Conservation (phyloP, 495 filamentous ascomycete species). For the Xylaria bambusicola region DNA sequence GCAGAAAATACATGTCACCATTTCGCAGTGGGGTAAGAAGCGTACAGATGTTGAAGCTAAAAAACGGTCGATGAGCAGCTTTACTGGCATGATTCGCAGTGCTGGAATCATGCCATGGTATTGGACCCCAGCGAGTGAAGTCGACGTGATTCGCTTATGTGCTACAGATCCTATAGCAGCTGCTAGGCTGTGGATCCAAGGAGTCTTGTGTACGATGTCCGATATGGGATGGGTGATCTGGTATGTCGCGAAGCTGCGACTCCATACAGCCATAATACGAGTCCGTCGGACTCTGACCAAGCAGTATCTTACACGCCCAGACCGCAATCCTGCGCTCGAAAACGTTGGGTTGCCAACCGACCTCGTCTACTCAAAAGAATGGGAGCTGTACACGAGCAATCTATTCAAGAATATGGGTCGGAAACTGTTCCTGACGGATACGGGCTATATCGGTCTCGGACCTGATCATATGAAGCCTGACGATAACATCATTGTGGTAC, state of each 20-base stretch:
- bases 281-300: not conserved
- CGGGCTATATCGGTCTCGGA: conserved; percentile 6
- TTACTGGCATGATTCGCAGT: conserved; percentile 5
- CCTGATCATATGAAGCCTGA: not conserved
- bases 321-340: not conserved
- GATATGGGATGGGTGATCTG: not conserved
- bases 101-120: conserved; percentile 2
- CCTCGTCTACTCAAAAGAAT: not conserved
- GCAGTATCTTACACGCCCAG: not conserved
- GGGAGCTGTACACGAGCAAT: conserved; percentile 8
- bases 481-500: conserved; percentile 5
- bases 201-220: not conserved
- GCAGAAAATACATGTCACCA: not conserved
- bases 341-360: not conserved
- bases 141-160: conserved; percentile 2
- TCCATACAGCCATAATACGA: not conserved
- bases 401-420: conserved; percentile 3
- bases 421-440: conserved; percentile 6
- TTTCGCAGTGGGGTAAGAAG: not conserved
- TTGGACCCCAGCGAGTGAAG: conserved; percentile 5
- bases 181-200: not conserved
- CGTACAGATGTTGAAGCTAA: not conserved
- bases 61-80: not conserved
- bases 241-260: not conserved
- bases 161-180: not conserved